A percentile compares a stretch with the other conserved stretches of the same genome.
Conservation (phyloP, 2,329 filamentous ascomycete genomes). For the Diaporthe sp. region DNA sequence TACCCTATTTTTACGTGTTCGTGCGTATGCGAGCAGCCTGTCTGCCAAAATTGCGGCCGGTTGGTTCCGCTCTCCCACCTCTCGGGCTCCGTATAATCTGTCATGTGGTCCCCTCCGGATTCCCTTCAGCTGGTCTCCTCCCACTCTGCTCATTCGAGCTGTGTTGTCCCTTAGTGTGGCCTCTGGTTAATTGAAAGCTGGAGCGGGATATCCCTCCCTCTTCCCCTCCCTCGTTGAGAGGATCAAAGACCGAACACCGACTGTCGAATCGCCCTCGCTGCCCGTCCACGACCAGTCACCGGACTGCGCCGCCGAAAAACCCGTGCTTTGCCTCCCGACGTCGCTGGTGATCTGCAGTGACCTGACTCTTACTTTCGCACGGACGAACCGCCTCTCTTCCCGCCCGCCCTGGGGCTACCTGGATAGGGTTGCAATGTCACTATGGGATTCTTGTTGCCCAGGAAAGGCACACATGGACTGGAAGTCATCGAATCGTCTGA, state of each 20-base stretch:
- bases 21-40: constrained; percentile 18
- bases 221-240: constrained; percentile 4
- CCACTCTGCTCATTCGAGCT: constrained; percentile 26
- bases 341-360: constrained; percentile 25
- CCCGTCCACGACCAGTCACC: constrained; percentile 13
- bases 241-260: constrained; percentile 25
- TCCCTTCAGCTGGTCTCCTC: constrained; percentile 23
- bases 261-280: constrained; percentile 5
- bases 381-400: constrained; percentile 17
- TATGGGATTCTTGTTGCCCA: constrained; percentile 30
- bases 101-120: constrained; percentile 14
- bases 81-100: constrained; percentile 28
- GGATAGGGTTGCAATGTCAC: constrained; percentile 33
- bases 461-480: constrained; percentile 34
- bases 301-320: background rate
- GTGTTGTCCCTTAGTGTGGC: constrained; percentile 8
- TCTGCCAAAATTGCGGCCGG: constrained; percentile 8
- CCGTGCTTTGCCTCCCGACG: background rate
- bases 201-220: constrained; percentile 10
- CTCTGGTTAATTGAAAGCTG: constrained; percentile 15
- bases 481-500: constrained; percentile 24
- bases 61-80: constrained; percentile 10
- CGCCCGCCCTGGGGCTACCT: constrained; percentile 7
- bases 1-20: constrained; percentile 8
- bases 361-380: constrained; percentile 12